Base-by-base conservation (phyloP, 164 flowering plant genomes). In the Annona squamosa region DNA sequence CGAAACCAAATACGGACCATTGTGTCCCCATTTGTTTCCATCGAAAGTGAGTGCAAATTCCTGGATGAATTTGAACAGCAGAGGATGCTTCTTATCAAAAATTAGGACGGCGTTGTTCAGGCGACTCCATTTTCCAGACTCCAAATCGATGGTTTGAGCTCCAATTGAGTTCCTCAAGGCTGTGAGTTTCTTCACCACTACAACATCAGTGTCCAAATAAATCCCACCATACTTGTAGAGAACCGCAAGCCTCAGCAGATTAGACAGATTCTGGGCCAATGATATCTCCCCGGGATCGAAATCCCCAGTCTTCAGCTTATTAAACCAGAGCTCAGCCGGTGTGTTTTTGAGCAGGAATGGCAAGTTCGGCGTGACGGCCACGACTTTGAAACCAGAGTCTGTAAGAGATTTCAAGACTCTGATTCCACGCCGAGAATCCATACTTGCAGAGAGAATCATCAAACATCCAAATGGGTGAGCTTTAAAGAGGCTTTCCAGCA, bases 21-120 rank as follows among this genome's bases (percentile, higher is more conserved):
- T 94, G 37, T 90, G 85, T 1, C 99, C 99, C 99, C 97, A 92
- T 74, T 73, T 87, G 71, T 78, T 91, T 48, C 98, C 95, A 75
- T 94, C 85, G 73, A 91, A 94, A 69, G 83, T 88, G 2, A 52
- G 70, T 0, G 91, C 82, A 72, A 90, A 94, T 79, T 91, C 97
- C 69, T 88, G 77, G 0, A 94, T 89, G 83, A 92, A 92, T 75
- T 78, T 82, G 72, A 75, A 77, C 1, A 95, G 65, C 46, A 93
- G 83, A 0, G 91, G 91, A 75, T 92, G 99, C 1, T 84, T 73
- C 81, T 80, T 84, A 70, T 94, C 97, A 52, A 94, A 95, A 17
- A 90, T 69, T 72, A 92, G 75, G 26, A 89, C 87, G 2, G 99
- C 99, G 74, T 91, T 95, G 73, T 95, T 95, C 67, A 95, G 67